Base-by-base conservation (phyloP, 2,329 filamentous ascomycete genomes). In the Chaetomium sp. region DNA sequence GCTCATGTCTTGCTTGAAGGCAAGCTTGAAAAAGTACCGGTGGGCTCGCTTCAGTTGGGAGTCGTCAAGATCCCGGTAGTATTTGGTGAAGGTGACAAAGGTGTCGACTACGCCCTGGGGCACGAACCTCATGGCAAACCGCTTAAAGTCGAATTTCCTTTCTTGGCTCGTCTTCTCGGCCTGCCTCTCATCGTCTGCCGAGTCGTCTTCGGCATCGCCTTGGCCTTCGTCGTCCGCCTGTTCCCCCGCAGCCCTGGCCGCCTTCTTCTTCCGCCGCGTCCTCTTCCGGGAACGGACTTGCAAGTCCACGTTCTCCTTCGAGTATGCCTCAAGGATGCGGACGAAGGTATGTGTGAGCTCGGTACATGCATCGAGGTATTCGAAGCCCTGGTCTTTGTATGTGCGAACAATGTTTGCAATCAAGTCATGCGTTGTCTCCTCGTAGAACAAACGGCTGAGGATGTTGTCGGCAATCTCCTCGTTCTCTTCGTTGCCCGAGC, bases 401-500 rank as follows among this genome's bases (percentile, higher is more conserved):
- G 85, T 89, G 68, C 90, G 85, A 0, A 94, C 83, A 60, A 97
- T 90, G 65, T 88, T 86, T 33, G 94, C 85, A 59, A 99, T 86
- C 27, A 91, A 85, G 67, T 99, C 94, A 73, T 99, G 93, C 0
- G 93, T 97, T 0, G 91, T 87, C 74, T 98, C 93, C 77, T 99
- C 95, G 78, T 99, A 99, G 76, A 99, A 99, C n/a, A 99, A 92
- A 67, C 94, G 91, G 72, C 90, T 96, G 60, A 97, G 87, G 13
- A 96, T 97, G 71, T 99, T 99, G 75, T 99, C 94, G 0, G 95
- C 94, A 75, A 99, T 98, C 71, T 98, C 95, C 74, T 96, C 90
- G 70, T 99, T 92, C n/a, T 97, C 93, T 68, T 97, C 93, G 33
- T 91, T 85, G 0, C 86, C 84, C 1, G 92, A 95, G 55, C 90